Conservation (phyloP, 2,329 filamentous ascomycete species). For the Immersiporthe knoxdaviesiana region DNA sequence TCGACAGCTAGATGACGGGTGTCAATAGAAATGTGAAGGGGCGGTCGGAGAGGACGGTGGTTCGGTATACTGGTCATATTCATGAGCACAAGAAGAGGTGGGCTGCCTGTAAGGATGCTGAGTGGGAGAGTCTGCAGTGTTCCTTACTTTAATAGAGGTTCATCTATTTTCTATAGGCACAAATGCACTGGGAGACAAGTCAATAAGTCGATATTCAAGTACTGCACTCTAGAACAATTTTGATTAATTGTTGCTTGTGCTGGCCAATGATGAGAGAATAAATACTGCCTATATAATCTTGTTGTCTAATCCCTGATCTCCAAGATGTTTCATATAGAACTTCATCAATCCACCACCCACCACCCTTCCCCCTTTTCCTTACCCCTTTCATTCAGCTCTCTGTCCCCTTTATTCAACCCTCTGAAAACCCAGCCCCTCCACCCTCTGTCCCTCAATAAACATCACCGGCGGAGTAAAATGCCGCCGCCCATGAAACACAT, state of each 20-base stretch:
- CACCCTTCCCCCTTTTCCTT: not conserved
- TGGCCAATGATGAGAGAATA: no score
- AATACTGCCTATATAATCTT: no score
- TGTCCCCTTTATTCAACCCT: slow-evolving; percentile 8
- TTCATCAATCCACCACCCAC: no score
- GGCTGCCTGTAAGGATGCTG: slow-evolving; percentile 10
- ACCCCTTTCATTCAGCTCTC: not conserved
- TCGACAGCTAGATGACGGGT: slow-evolving; percentile 31
- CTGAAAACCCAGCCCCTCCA: slow-evolving; percentile 10
- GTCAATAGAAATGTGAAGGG: slow-evolving; percentile 26
- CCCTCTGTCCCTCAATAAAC: slow-evolving; percentile 22
- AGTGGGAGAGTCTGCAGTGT: not conserved
- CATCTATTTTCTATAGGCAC: no score
- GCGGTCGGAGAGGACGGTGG: slow-evolving; percentile 21
- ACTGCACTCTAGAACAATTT: no score
- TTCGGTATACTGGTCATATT: slow-evolving; percentile 24
- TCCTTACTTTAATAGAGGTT: no score
- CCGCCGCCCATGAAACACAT: slow-evolving; percentile 19
- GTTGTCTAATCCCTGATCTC: no score
- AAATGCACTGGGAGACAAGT: no score
- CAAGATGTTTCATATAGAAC: no score
- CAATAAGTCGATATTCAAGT: no score
- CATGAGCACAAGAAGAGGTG: slow-evolving; percentile 26
- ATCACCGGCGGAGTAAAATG: slow-evolving; percentile 26
- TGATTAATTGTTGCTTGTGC: no score